Evolutionary conservation across 1,284 basidiomycete genomes (phyloP).

Genomic region (Exsudoporus floridanus): DNA sequence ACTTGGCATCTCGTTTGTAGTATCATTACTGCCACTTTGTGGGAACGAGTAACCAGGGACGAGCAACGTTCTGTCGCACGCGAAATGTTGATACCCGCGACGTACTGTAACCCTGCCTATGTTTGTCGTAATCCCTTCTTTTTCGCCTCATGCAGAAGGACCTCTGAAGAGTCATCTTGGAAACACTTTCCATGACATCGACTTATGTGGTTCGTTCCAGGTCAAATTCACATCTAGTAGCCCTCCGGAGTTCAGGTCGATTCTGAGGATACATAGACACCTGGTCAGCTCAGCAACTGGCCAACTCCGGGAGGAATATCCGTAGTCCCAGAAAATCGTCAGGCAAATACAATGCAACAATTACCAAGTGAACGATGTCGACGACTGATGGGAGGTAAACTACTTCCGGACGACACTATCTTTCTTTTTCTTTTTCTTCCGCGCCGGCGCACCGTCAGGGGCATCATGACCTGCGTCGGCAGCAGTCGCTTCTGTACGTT

Average conservation of each 20-base stretch:
- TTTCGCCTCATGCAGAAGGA: too few relatives aligned
- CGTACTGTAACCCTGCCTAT: neutral
- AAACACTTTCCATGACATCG: too few relatives aligned
- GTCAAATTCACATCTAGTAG: too few relatives aligned
- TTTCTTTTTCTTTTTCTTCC: slow-evolving; percentile 29
- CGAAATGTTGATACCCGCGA: neutral
- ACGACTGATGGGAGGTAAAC: neutral
- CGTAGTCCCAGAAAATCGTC: neutral
- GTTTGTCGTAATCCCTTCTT: too few relatives aligned
- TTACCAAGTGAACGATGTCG: neutral
- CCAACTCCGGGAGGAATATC: too few relatives aligned
- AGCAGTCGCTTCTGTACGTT: neutral
- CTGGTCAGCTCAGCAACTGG: too few relatives aligned
- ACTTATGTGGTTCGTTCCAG: too few relatives aligned
- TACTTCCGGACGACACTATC: neutral
- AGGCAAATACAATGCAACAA: neutral
- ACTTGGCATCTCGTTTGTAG: neutral
- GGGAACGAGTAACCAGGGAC: neutral
- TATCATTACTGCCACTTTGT: neutral
- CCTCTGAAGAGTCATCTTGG: too few relatives aligned
- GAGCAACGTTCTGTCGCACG: neutral
- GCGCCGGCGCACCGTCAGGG: slow-evolving; percentile 1
- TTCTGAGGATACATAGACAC: too few relatives aligned
- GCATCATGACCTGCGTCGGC: neutral
- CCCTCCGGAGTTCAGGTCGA: too few relatives aligned